These are phyloP conservation scores for Ophiostoma montium DNA, from an alignment of 2,329 filamentous ascomycete genomes.

Conservation along the genomic window DNA sequence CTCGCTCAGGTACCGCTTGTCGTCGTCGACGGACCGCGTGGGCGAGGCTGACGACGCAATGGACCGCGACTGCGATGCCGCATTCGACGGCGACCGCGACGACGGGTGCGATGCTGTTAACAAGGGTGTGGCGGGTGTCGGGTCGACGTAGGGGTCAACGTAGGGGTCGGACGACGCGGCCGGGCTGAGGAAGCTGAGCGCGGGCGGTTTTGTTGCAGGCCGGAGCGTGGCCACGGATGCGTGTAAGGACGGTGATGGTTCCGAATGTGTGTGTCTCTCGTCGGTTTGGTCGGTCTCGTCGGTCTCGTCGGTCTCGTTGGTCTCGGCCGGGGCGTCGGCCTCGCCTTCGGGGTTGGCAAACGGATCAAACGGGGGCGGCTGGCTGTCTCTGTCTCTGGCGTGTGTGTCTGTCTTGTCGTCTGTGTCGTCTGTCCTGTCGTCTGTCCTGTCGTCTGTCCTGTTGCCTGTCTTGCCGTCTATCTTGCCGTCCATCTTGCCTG, in stretches of 20 bases:
- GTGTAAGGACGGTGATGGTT: conserved; percentile 3
- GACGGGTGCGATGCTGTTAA: conserved; percentile 38
- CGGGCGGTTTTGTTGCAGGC: conserved; percentile 20
- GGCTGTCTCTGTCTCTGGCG: not conserved
- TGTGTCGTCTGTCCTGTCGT: no score
- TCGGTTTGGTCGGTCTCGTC: not conserved
- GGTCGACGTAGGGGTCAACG: conserved; percentile 39
- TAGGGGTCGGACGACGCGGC: conserved; percentile 28
- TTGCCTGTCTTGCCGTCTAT: no score
- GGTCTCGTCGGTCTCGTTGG: no score
- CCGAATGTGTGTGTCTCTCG: not conserved
- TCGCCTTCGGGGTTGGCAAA: conserved; percentile 7
- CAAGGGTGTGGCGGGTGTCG: conserved; percentile 41
- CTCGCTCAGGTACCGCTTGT: conserved; percentile 24
- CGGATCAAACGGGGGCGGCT: conserved; percentile 3
- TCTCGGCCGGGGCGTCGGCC: not conserved
- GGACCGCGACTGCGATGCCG: conserved; percentile 20
- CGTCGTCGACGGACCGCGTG: conserved; percentile 34
- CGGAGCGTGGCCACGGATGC: conserved; percentile 35
- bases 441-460: no score
- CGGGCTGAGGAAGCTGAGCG: conserved; percentile 26
- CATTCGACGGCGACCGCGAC: conserved; percentile 43
- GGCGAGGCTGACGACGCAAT: conserved; percentile 31
- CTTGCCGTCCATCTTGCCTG: not conserved
- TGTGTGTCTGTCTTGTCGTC: not conserved